phyloP scores from a whole-genome alignment of 352 stramenopile species.

The Phytophthora rubi region DNA sequence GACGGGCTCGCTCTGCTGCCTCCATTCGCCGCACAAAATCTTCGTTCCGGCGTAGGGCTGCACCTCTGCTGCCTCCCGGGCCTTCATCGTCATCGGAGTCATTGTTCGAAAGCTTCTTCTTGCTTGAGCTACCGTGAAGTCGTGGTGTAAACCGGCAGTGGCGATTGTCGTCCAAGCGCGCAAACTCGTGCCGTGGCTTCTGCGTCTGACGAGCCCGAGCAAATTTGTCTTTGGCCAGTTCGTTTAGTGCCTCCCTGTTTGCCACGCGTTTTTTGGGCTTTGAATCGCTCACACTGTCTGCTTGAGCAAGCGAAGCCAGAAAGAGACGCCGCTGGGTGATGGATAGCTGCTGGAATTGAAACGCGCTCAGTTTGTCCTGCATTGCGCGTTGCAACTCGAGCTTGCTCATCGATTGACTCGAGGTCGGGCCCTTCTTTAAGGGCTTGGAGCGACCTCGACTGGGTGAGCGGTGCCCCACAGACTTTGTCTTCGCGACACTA shows the following conservation, averaged over 20 bases:
- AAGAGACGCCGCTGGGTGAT: conserved; percentile 67
- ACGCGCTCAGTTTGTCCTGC: conserved; percentile 64
- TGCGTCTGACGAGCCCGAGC: conserved; percentile 41
- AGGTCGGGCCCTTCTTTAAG: conserved; percentile 27
- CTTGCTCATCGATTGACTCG: conserved; percentile 31
- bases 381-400: conserved; percentile 44
- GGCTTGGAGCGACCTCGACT: conserved; percentile 20
- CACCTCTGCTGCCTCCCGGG: conserved; percentile 27
- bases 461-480: conserved; percentile 24
- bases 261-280: conserved; percentile 20
- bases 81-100: conserved; percentile 58
- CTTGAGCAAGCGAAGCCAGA: conserved; percentile 54
- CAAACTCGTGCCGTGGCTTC: conserved; percentile 42
- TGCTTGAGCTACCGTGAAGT: conserved; percentile 32
- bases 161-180: conserved; percentile 60
- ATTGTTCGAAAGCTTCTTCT: conserved; percentile 22
- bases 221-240: conserved; percentile 55
- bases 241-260: conserved; percentile 52
- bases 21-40: conserved; percentile 83
- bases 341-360: conserved; percentile 68
- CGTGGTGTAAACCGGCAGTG: conserved; percentile 67
- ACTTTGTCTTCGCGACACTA: conserved; percentile 37
- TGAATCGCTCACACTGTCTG: not conserved
- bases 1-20: conserved; percentile 63
- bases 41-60: conserved; percentile 36